Percentiles rank a stretch among this genome's conserved stretches.
Evolutionary conservation across 129 eudicot species (phyloP).

Genomic region (Helichrysum umbraculigerum): DNA sequence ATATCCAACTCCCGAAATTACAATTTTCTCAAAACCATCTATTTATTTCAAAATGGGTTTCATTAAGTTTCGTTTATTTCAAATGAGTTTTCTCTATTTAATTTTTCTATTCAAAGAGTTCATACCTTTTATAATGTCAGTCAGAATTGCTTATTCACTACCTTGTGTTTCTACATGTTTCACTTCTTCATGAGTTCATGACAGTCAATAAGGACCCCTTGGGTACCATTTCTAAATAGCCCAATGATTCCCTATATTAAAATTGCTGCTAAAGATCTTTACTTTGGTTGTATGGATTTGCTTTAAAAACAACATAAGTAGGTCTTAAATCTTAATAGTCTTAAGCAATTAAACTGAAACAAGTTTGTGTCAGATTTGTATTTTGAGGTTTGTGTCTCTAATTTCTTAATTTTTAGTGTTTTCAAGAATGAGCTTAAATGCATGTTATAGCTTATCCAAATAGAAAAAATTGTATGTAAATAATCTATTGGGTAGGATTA

Average conservation of each 20-base stretch:
- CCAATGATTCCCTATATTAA: background rate
- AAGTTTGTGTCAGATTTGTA: no score
- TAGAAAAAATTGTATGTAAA: no score
- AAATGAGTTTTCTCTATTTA: slow-evolving; percentile 28
- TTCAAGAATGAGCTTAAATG: no score
- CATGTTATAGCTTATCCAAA: no score
- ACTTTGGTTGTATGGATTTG: background rate
- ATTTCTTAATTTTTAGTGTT: no score
- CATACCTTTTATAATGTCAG: slow-evolving; percentile 40
- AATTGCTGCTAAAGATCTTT: no score
- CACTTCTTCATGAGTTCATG: slow-evolving; percentile 43
- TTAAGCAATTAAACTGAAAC: slow-evolving; percentile 8
- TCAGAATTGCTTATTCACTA: no score
- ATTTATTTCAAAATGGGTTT: slow-evolving; percentile 26
- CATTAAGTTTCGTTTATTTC: slow-evolving; percentile 2
- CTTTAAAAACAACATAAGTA: background rate
- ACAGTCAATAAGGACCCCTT: slow-evolving; percentile 34
- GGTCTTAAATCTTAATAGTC: slow-evolving; percentile 5
- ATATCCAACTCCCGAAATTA: slow-evolving; percentile 23
- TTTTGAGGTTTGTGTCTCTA: no score
- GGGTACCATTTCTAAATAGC: slow-evolving; percentile 36
- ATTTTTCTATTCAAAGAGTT: background rate
- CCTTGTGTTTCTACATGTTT: slow-evolving; percentile 52
- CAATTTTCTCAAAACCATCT: slow-evolving; percentile 37
- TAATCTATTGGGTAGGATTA: no score